Base-by-base conservation (phyloP, 192 early-diverging fungal species). In the Coemansia biformis region DNA sequence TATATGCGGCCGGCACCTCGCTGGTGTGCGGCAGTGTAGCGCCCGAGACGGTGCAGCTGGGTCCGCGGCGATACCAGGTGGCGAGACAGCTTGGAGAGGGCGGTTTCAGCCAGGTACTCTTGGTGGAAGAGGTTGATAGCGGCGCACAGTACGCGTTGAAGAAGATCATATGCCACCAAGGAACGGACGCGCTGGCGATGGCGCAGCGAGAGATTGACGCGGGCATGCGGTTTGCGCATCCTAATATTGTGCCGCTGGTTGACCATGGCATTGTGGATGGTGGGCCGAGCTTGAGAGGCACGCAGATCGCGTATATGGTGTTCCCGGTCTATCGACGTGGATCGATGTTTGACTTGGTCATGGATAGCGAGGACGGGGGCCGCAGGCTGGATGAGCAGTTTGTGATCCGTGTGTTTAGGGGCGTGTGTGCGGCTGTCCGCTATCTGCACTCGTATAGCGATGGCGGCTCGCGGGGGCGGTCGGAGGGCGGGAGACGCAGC, bases 141-240 rank as follows among this genome's bases (percentile, higher is more conserved):
- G 58, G 59, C 0, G 55, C 58, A 29, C 57, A 78, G 15, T 81
- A 67, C 51, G 86, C 86, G 5, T 30, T 85, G 32, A 89, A 89
- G 32, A 83, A 82, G 54, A 82, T 89, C 32, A 46, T 78, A 31
- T 86, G 84, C 56, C 73, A 78, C 3, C 58, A 71, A 18, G 82
- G 78, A 0, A 81, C 75, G 5, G 82, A 81, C 33, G 70, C 76
- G 10, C 75, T 78, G 5, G 73, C 74, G n/a, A 59, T 67, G 54
- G 84, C 86, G 1, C 67, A 80, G 59, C 78, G 78, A 16, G 86
- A 89, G 46, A 78, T 83, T 16, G 80, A 82, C 13, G 85, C 82
- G 54, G 85, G 85, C 58, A 52, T 64, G 14, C 71, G 74, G 38
- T 85, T 86, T 58, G 63, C 63, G 17, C 82, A 86, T 46, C 50